Evolutionary conservation across 257 asterid species (phyloP).

Genomic region (Rubia yunnanensis): DNA sequence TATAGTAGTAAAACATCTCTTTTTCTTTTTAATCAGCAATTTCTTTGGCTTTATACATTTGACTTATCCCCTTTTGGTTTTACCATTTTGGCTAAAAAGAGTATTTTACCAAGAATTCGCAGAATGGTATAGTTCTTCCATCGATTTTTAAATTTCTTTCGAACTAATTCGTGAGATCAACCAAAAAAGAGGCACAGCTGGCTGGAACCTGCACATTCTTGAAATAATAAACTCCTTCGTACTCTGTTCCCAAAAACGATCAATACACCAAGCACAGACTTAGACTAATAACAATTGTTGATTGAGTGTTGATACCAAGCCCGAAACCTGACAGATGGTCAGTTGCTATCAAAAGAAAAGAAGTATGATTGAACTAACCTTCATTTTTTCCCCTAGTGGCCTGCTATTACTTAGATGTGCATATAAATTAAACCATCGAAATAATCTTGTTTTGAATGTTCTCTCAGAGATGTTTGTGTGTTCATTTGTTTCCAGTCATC

Average conservation of each 20-base stretch:
- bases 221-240: not conserved
- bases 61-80: not conserved
- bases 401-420: not conserved
- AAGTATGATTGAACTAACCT: not conserved
- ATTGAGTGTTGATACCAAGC: too few relatives aligned
- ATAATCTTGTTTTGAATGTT: not conserved
- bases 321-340: not conserved
- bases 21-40: too few relatives aligned
- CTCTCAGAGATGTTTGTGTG: not conserved
- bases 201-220: not conserved
- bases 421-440: not conserved
- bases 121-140: too few relatives aligned
- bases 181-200: not conserved
- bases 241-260: too few relatives aligned
- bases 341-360: too few relatives aligned
- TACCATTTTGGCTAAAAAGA: not conserved
- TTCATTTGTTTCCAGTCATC: too few relatives aligned
- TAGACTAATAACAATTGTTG: not conserved
- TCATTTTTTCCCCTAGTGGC: not conserved
- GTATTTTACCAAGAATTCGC: too few relatives aligned
- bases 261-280: not conserved
- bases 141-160: not conserved
- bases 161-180: not conserved
- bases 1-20: not conserved
- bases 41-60: not conserved